phyloP scores from a whole-genome alignment of 495 filamentous ascomycete genomes.

The Lichenothelia convexa region DNA sequence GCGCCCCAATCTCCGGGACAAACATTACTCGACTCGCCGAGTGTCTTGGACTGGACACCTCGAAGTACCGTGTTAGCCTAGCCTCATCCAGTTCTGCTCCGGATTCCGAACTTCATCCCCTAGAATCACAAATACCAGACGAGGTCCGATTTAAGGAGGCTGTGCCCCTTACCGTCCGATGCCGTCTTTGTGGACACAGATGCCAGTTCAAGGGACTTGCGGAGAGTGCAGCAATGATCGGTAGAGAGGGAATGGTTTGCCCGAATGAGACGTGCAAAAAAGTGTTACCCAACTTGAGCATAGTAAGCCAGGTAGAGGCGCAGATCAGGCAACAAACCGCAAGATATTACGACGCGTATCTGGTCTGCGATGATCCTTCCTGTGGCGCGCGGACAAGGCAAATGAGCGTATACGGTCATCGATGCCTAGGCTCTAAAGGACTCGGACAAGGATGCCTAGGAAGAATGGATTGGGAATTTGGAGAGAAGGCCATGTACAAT shows the following conservation, averaged over 20 bases:
- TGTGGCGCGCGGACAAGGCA: slow-evolving; percentile 81
- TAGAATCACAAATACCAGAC: slow-evolving; percentile 90
- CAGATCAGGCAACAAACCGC: slow-evolving; percentile 60
- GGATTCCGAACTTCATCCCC: slow-evolving; percentile 48
- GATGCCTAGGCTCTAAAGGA: slow-evolving; percentile 73
- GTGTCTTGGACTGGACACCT: slow-evolving; percentile 77
- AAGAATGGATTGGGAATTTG: slow-evolving; percentile 70
- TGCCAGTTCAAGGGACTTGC: slow-evolving; percentile 60
- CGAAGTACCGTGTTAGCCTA: slow-evolving; percentile 57
- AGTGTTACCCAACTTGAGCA: slow-evolving; percentile 45
- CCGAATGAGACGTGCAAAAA: slow-evolving; percentile 39
- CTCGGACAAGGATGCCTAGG: slow-evolving; percentile 70
- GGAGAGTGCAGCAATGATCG: slow-evolving; percentile 31
- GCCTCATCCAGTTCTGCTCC: slow-evolving; percentile 19
- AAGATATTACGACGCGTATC: slow-evolving; percentile 80
- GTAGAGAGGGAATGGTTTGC: slow-evolving; percentile 58
- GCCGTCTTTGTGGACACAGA: slow-evolving; percentile 54
- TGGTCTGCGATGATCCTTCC: slow-evolving; percentile 70
- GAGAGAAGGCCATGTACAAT: slow-evolving; percentile 83
- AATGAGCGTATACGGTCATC: slow-evolving; percentile 77
- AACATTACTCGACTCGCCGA: slow-evolving; percentile 76
- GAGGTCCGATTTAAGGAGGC: slow-evolving; percentile 65
- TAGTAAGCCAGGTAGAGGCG: slow-evolving; percentile 72
- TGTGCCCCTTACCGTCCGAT: slow-evolving; percentile 54
- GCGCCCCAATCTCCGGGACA: slow-evolving; percentile 84